Evolutionary conservation across 2,329 filamentous ascomycete species (phyloP).

Genomic region (Stemphylium beticola): DNA sequence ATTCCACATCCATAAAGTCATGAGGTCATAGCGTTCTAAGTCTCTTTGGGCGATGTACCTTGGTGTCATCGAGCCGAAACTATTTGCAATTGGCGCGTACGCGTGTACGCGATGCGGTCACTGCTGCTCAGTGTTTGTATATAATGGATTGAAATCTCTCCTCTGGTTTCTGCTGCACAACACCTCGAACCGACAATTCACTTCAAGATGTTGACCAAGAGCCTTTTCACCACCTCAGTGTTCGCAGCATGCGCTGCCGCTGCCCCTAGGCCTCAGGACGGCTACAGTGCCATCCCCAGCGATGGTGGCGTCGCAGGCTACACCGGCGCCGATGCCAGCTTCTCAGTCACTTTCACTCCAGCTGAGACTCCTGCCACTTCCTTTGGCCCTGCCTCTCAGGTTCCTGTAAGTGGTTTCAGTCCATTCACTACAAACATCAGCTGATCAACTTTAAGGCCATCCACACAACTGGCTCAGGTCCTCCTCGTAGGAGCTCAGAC

Average conservation of each 20-base stretch:
- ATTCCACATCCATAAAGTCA: constrained; percentile 40
- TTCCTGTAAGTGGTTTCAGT: constrained; percentile 44
- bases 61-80: constrained; percentile 33
- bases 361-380: constrained; percentile 46
- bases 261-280: constrained; percentile 31
- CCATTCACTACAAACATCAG: neutral
- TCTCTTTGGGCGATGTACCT: constrained; percentile 11
- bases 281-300: too few species aligned
- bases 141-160: constrained; percentile 16
- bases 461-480: constrained; percentile 43
- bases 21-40: constrained; percentile 42
- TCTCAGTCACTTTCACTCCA: constrained; percentile 43
- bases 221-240: constrained; percentile 40
- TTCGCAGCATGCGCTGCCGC: constrained; percentile 46
- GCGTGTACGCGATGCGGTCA: constrained; percentile 18
- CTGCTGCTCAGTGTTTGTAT: constrained; percentile 9
- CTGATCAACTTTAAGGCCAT: constrained; percentile 14
- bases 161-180: constrained; percentile 1
- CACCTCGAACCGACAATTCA: constrained; percentile 14
- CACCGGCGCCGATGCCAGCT: constrained; percentile 53
- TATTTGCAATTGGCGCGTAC: constrained; percentile 8
- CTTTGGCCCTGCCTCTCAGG: constrained; percentile 54
- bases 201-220: constrained; percentile 48
- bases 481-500: constrained; percentile 56
- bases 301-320: constrained; percentile 50